Evolutionary conservation across 768 basidiomycete species (phyloP), one percentile per base, ranked within the genome.

Genomic region (Kwoniella pini): DNA sequence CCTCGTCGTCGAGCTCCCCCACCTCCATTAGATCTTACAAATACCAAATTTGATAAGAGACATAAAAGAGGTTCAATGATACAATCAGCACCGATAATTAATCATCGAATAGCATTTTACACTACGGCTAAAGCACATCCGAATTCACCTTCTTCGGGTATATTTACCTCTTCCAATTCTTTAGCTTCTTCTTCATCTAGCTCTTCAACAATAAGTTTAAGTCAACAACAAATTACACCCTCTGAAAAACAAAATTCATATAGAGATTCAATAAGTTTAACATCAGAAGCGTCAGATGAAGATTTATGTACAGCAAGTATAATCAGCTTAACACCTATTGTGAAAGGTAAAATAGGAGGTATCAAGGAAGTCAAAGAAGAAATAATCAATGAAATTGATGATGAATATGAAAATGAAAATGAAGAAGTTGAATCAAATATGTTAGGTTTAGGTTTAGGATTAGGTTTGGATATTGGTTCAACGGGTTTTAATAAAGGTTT

Each of bases 291-390:
- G 19, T 71, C 70, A 52, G 72, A 74, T 52, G 72, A 74, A 26
- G 72, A 74, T 52, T 62, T 69, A 1, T 56, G 59, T 46, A 74
- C 70, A 2, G 72, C 72, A 12, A 69, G 70, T 53, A 74, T 74
- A 48, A 65, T 70, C 43, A 60, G 54, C 27, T 42, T 74, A 22
- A 67, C 60, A 6, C 67, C 67, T 5, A 45, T 69, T 9, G 57
- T 59, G 54, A 39, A 64, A 54, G 30, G 64, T 46, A 44, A 51
- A 58, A 39, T 65, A 1, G 56, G 59, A 39, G 62, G 31, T 36
- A 42, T 52, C 19, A 42, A 30, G 26, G 62, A 50, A 19, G 27
- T 48, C 42, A 55, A 61, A 31, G 64, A 65, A 30, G 64, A 65
- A 28, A 57, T 60, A 13, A 22, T 60, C 38, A 36, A 11, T n/a